phyloP scores from a whole-genome alignment of 1,139 yeast species.

The Suhomyces wounanorum region DNA sequence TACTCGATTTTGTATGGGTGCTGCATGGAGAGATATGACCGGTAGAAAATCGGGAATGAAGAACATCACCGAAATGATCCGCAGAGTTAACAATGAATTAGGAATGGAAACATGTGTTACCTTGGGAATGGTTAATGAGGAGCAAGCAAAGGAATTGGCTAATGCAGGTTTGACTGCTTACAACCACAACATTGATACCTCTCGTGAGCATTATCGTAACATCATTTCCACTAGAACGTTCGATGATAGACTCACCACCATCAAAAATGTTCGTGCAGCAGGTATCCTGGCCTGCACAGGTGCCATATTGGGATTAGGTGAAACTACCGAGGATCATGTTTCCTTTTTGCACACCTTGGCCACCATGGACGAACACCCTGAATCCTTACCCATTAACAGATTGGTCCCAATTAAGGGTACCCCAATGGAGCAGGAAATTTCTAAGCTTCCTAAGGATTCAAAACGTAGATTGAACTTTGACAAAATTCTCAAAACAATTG shows the following conservation, averaged over 20 bases:
- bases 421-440: slow-evolving; percentile 62
- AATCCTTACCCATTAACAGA: slow-evolving; percentile 77
- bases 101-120: slow-evolving; percentile 82
- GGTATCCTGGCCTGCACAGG: slow-evolving; percentile 79
- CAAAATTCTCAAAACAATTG: slow-evolving; percentile 64
- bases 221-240: slow-evolving; percentile 69
- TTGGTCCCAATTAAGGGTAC: slow-evolving; percentile 81
- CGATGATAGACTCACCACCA: slow-evolving; percentile 70
- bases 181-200: slow-evolving; percentile 79
- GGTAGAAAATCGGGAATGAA: slow-evolving; percentile 72
- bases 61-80: slow-evolving; percentile 66
- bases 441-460: slow-evolving; percentile 41
- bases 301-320: slow-evolving; percentile 79
- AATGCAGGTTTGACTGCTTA: slow-evolving; percentile 80
- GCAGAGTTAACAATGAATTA: slow-evolving; percentile 57
- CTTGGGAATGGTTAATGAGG: slow-evolving; percentile 69
- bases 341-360: slow-evolving; percentile 69
- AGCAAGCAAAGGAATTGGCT: slow-evolving; percentile 59
- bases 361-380: slow-evolving; percentile 71
- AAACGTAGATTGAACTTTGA: slow-evolving; percentile 54
- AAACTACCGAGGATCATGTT: slow-evolving; percentile 68
- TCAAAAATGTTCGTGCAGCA: slow-evolving; percentile 61
- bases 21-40: slow-evolving; percentile 86
- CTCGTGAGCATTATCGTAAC: slow-evolving; percentile 72
- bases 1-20: slow-evolving; percentile 83